Percentiles rank a stretch among this genome's conserved stretches.
Conservation (phyloP, 108 stramenopile species). For the Pseudonitzschia multiseries region DNA sequence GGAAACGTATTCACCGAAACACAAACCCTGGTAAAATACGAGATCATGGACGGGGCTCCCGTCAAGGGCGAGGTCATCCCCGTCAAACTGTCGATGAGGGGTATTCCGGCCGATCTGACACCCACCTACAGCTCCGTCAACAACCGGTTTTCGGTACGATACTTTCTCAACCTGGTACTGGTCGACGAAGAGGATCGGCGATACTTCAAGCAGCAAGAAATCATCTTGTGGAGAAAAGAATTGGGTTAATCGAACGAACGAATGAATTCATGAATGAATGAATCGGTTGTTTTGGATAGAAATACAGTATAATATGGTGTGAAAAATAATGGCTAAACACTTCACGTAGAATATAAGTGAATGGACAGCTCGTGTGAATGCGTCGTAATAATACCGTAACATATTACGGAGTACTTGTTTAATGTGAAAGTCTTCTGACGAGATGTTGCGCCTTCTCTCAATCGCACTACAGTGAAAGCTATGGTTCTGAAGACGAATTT, state of each 20-base stretch:
- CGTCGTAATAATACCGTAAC: too few relatives aligned
- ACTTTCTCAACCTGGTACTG: conserved; percentile 98
- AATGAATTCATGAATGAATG: too few relatives aligned
- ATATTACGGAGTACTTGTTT: too few relatives aligned
- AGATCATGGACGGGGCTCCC: conserved; percentile 99
- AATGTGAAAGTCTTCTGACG: too few relatives aligned
- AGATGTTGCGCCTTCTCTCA: too few relatives aligned
- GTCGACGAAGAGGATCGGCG: conserved; percentile 99
- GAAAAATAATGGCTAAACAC: too few relatives aligned
- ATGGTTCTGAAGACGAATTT: too few relatives aligned
- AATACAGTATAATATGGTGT: too few relatives aligned
- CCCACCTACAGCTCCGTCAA: conserved; percentile 94
- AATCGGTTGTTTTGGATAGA: too few relatives aligned
- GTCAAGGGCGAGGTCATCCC: conserved; percentile 91
- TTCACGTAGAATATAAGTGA: too few relatives aligned
- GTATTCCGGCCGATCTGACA: conserved; percentile 97
- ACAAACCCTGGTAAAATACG: conserved; percentile 96
- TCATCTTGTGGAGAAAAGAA: conserved; percentile 94
- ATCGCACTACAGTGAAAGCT: too few relatives aligned
- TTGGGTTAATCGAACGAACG: conserved; percentile 54
- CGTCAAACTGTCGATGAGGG: conserved; percentile 80
- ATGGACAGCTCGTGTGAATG: too few relatives aligned
- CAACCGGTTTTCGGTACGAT: conserved; percentile 94
- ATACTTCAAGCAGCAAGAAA: conserved; percentile 99
- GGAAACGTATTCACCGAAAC: conserved; percentile 91